phyloP scores from a whole-genome alignment of 1,284 basidiomycete genomes.

The Malassezia sympodialis region DNA sequence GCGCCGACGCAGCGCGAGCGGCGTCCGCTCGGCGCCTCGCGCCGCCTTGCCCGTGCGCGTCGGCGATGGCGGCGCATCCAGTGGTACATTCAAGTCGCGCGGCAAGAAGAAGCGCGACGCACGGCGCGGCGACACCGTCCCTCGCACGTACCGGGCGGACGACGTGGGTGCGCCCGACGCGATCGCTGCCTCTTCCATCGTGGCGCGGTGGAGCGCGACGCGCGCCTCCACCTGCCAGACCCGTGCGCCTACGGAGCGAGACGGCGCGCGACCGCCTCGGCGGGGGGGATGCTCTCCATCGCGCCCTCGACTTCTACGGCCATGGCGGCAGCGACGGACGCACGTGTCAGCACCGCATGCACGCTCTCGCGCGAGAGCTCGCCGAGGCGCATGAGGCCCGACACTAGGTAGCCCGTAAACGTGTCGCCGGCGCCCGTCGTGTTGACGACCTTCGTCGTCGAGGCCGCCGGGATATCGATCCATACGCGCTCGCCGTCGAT shows the following conservation, averaged over 20 bases:
- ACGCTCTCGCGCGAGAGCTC: slow-evolving; percentile 7
- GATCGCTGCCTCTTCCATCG: neutral
- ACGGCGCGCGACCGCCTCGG: slow-evolving; percentile 21
- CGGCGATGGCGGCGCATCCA: neutral
- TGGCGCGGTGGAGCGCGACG: neutral
- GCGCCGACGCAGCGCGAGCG: neutral
- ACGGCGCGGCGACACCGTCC: slow-evolving; percentile 16
- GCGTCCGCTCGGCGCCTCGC: neutral
- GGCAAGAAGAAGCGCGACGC: slow-evolving; percentile 18
- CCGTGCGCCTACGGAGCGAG: neutral
- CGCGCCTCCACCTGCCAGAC: neutral
- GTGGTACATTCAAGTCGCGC: neutral
- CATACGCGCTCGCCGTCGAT: slow-evolving; percentile 14
- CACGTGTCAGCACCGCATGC: slow-evolving; percentile 22
- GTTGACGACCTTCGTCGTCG: slow-evolving; percentile 31
- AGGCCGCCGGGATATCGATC: slow-evolving; percentile 25
- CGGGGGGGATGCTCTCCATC: slow-evolving; percentile 39
- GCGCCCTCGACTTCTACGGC: slow-evolving; percentile 42
- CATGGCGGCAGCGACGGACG: slow-evolving; percentile 32
- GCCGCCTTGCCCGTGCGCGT: neutral
- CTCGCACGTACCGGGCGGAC: slow-evolving; percentile 12
- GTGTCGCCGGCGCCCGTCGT: slow-evolving; percentile 47
- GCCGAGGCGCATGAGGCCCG: slow-evolving; percentile 29
- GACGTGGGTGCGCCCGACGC: too few relatives aligned
- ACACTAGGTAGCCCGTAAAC: slow-evolving; percentile 40